These are phyloP conservation scores for Schizosaccharomyces lindneri DNA, from an alignment of 805 yeast species.

Conservation along the genomic window DNA sequence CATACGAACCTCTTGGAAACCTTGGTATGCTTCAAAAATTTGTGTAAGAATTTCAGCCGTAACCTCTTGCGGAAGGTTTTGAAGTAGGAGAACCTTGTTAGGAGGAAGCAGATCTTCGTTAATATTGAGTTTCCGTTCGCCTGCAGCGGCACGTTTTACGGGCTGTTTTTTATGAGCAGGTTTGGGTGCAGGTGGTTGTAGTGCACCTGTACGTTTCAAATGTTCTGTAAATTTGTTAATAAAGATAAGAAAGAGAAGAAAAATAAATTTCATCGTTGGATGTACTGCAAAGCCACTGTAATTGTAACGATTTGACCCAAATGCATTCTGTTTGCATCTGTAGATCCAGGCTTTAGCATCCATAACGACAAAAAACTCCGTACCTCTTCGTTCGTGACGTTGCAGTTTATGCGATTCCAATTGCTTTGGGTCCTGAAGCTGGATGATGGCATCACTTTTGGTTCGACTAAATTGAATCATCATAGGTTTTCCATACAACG, in stretches of 20 bases:
- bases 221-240: not conserved
- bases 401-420: slow-evolving; percentile 9
- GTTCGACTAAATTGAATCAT: slow-evolving; percentile 21
- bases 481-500: slow-evolving; percentile 25
- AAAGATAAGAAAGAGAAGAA: not conserved
- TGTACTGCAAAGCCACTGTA: too few relatives aligned
- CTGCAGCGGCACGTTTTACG: not conserved
- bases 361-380: not conserved
- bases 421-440: slow-evolving; percentile 9
- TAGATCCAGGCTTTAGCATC: not conserved
- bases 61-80: slow-evolving; percentile 28
- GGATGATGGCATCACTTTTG: slow-evolving; percentile 20
- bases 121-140: not conserved
- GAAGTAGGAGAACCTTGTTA: slow-evolving; percentile 26
- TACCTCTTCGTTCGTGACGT: slow-evolving; percentile 6
- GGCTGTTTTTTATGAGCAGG: not conserved
- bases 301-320: not conserved
- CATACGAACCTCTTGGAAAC: slow-evolving; percentile 40
- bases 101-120: slow-evolving; percentile 1
- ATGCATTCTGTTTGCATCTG: not conserved
- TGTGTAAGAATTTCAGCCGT: slow-evolving; percentile 19
- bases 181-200: not conserved
- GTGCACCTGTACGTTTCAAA: not conserved
- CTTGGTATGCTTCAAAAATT: slow-evolving; percentile 26
- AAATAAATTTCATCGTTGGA: too few relatives aligned